Percentiles rank a stretch among this genome's conserved stretches.
Conservation (phyloP, 805 yeast genomes). For the Cyberlindnera maritima region DNA sequence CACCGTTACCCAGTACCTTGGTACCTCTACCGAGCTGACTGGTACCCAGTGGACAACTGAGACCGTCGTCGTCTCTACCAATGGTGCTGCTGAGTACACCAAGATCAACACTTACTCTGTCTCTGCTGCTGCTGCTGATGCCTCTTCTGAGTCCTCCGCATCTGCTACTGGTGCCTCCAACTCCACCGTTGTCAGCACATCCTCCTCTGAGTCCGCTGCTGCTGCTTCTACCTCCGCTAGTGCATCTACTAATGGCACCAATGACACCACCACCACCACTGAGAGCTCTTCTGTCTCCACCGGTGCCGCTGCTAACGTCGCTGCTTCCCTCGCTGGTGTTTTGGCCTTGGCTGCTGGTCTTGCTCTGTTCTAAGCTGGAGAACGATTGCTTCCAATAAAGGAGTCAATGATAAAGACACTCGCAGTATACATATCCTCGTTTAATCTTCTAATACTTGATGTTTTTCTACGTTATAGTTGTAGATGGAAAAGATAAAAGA, state of each 20-base stretch:
- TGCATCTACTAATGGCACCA: neutral
- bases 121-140: neutral
- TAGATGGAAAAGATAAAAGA: neutral
- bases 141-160: neutral
- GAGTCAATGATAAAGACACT: too few relatives aligned
- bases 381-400: too few relatives aligned
- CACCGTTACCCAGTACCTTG: conserved; percentile 5
- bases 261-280: neutral
- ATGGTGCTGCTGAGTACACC: conserved; percentile 4
- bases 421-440: too few relatives aligned
- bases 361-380: conserved; percentile 3
- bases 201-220: neutral
- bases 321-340: conserved; percentile 5
- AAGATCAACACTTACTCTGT: conserved; percentile 1
- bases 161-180: conserved; percentile 1
- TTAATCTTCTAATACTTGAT: too few relatives aligned
- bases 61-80: conserved; percentile 2
- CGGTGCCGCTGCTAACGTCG: conserved; percentile 2
- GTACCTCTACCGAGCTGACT: conserved; percentile 2
- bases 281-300: neutral
- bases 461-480: neutral
- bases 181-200: neutral
- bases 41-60: conserved; percentile 1
- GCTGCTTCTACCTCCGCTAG: neutral
- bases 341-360: conserved; percentile 1